Base-by-base conservation (phyloP, 345 rosid genomes). In the Crucihimalaya himalaica region DNA sequence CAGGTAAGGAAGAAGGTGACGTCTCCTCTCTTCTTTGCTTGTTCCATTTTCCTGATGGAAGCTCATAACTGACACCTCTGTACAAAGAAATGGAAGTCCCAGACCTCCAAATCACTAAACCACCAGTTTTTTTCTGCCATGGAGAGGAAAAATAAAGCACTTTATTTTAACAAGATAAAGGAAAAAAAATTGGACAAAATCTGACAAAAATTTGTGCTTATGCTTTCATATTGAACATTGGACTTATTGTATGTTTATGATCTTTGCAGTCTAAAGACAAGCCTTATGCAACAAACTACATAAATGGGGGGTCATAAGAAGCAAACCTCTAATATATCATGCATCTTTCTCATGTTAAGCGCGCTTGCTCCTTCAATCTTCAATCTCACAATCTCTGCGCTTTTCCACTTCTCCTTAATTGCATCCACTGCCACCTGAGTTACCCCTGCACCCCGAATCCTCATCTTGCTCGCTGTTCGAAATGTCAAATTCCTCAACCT, bases 91-190 rank as follows among this genome's bases (percentile, higher is more conserved):
- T 72, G 31, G 98, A 72, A 65, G 94, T 84, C 54, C 97, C 98
- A 0, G 92, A 91, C 82, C 98, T 88, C 98, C 98, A 94, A 67
- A 94, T 83, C 73, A 94, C 98, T 79, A 94, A 83, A 32, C 98
- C 98, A 66, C 97, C 96, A 28, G 97, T 91, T 81, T 85, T 94
- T 84, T 79, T 91, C 98, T 91, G 84, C 52, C 56, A 79, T 5
- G 35, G 63, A 75, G 63, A 32, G 34, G 48, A 16, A 47, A 35
- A 34, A 54, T 62, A 1, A 27, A 20, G 8, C 14, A 48, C 23
- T 21, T 1, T 14, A 35, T 34, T 47, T 35, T 28, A 62, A 51
- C n/a, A 59, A 20, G 13, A 64, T 5, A 15, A 40, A 72, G 14
- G 42, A 70, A 8, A 40, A 8, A 8, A 25, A 20, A 64, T 35